phyloP scores from a whole-genome alignment of 2,329 filamentous ascomycete species.

The Exophiala alcalophila region DNA sequence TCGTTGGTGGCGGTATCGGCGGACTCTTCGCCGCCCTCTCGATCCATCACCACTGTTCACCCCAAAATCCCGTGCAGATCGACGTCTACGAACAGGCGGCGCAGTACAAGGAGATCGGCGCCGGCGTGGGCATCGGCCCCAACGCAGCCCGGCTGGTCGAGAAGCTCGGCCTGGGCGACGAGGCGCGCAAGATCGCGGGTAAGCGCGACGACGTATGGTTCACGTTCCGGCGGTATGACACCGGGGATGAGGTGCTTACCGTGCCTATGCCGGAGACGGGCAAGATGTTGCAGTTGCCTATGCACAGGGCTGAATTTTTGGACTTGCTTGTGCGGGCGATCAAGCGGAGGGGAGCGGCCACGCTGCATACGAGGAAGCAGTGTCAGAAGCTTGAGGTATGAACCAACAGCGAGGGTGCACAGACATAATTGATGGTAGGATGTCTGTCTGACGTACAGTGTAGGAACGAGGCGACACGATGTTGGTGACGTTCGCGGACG shows the following conservation, averaged over 20 bases:
- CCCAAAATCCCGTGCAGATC: conserved; percentile 28
- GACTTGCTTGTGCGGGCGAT: conserved; percentile 43
- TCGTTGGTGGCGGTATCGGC: conserved; percentile 43
- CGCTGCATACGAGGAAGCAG: conserved; percentile 16
- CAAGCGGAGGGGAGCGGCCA: conserved; percentile 35
- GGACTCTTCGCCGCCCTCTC: conserved; percentile 40
- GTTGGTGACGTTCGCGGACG: conserved; percentile 32
- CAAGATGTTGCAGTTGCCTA: conserved; percentile 10
- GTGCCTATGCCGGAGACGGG: conserved; percentile 32
- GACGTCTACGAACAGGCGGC: conserved; percentile 32
- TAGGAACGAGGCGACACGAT: conserved; percentile 17
- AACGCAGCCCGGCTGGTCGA: conserved; percentile 23
- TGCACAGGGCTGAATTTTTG: conserved; percentile 40
- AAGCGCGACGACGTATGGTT: conserved; percentile 35
- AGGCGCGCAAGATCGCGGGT: conserved; percentile 34
- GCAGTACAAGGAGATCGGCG: conserved; percentile 26
- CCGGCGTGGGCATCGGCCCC: conserved; percentile 23
- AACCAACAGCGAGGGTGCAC: neutral
- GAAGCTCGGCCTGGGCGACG: conserved; percentile 36
- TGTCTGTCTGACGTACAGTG: conserved; percentile 6
- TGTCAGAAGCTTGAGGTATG: conserved; percentile 18
- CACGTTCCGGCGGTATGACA: conserved; percentile 38
- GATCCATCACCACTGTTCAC: conserved; percentile 37
- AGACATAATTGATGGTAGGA: too few species aligned
- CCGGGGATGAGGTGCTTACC: conserved; percentile 35